phyloP scores from a whole-genome alignment of 768 basidiomycete species.

The Fistulinella prunicolor region DNA sequence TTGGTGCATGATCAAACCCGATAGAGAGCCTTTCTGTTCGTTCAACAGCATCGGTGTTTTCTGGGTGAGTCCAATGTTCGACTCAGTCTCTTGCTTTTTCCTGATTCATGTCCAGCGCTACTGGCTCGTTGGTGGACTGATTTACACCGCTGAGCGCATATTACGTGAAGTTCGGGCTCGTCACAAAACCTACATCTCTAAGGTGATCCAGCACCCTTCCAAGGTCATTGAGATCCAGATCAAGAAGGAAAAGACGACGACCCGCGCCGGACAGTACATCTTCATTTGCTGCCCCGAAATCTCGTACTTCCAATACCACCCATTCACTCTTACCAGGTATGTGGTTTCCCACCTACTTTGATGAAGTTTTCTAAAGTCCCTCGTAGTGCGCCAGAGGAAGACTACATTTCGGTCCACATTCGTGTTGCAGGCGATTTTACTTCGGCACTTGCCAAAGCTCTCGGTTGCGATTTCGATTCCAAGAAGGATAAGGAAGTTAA shows the following conservation, averaged over 20 bases:
- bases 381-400: slow-evolving; percentile 85
- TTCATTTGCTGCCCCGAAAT: slow-evolving; percentile 89
- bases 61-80: slow-evolving; percentile 61
- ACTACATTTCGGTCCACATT: slow-evolving; percentile 92
- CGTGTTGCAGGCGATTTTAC: slow-evolving; percentile 94
- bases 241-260: slow-evolving; percentile 89
- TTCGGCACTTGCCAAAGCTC: slow-evolving; percentile 67
- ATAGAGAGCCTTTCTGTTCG: slow-evolving; percentile 84
- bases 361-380: not conserved
- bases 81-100: not conserved
- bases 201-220: slow-evolving; percentile 93
- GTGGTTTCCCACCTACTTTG: not conserved
- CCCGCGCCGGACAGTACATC: slow-evolving; percentile 89
- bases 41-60: slow-evolving; percentile 87
- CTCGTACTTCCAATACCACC: slow-evolving; percentile 96
- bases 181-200: slow-evolving; percentile 89
- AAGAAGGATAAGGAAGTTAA: slow-evolving; percentile 46
- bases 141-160: slow-evolving; percentile 86
- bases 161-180: slow-evolving; percentile 89
- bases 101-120: slow-evolving; percentile 55
- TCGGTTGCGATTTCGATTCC: slow-evolving; percentile 79
- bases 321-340: slow-evolving; percentile 88
- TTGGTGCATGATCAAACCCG: slow-evolving; percentile 96
- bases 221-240: slow-evolving; percentile 95
- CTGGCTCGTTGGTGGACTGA: slow-evolving; percentile 83